phyloP scores from a whole-genome alignment of 2,329 filamentous ascomycete genomes.

The Drechslerella dactyloides region DNA sequence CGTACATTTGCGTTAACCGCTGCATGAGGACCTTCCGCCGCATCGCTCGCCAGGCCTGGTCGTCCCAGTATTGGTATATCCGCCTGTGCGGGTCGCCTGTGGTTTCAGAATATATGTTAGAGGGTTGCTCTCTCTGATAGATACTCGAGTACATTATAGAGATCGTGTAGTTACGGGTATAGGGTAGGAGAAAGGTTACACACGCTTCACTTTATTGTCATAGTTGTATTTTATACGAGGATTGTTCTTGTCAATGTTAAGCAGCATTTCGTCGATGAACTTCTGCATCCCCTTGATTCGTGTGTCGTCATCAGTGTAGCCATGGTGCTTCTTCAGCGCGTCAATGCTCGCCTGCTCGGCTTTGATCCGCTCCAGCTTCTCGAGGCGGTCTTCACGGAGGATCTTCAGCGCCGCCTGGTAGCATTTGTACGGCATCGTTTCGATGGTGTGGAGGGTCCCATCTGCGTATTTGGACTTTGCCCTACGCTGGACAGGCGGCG shows the following conservation, averaged over 20 bases:
- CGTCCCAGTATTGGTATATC: constrained; percentile 88
- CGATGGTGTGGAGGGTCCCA: constrained; percentile 61
- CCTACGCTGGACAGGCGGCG: constrained; percentile 3
- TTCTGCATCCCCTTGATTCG: constrained; percentile 73
- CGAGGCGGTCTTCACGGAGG: constrained; percentile 75
- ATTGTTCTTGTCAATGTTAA: constrained; percentile 58
- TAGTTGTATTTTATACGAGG: constrained; percentile 49
- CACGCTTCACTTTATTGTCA: constrained; percentile 38
- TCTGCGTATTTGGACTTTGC: constrained; percentile 26
- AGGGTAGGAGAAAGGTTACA: not conserved
- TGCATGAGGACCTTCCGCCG: constrained; percentile 80
- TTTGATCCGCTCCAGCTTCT: constrained; percentile 78
- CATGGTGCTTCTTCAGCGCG: constrained; percentile 65
- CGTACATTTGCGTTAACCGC: constrained; percentile 82
- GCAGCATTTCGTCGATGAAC: constrained; percentile 79
- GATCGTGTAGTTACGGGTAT: too few species aligned
- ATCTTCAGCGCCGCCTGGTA: constrained; percentile 94
- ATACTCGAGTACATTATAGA: not conserved
- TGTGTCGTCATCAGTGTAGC: constrained; percentile 70
- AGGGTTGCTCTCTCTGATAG: too few species aligned
- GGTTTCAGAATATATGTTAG: constrained; percentile 5
- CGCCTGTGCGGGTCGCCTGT: constrained; percentile 83
- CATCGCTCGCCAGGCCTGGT: constrained; percentile 85
- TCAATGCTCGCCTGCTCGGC: constrained; percentile 72
- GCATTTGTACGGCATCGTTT: constrained; percentile 93